Evolutionary conservation across 208 protist species (phyloP), one percentile per base, ranked within the genome.

Genomic region (Strigomonas culicis): DNA sequence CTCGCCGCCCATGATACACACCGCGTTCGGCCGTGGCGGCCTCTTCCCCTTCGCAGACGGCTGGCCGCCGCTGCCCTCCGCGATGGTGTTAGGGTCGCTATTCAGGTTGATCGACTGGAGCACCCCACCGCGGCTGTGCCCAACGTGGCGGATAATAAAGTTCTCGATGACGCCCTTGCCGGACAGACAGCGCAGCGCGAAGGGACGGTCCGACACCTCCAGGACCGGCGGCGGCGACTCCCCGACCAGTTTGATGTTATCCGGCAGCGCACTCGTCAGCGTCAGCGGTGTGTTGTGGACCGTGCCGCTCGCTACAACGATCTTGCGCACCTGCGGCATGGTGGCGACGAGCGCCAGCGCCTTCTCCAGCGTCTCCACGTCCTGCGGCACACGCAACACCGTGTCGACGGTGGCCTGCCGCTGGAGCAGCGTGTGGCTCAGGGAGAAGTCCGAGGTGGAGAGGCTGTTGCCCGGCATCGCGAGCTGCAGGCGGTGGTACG

Each of bases 91-190:
- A n/a, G n/a, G n/a, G n/a, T n/a, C n/a, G 41, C 52, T 39, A 22
- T 53, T 66, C 0, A 31, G 43, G n/a, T 63, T 57, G 24, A 21
- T 27, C 27, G 52, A 3, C 27, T 68, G 47, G 43, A 25, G 52
- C 59, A 63, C 47, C 49, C 47, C 65, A 22, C 49, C n/a, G 44
- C 63, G 66, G 52, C 44, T 47, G 34, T 66, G 56, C 51, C 75
- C 82, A 25, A 72, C 62, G 51, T 94, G 82, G 31, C 88, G 84
- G 56, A 94, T 79, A 30, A 89, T 74, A 57, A 94, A 90, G 73
- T 94, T 90, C 61, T 86, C 78, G 17, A 94, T 49, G 28, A 64
- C 77, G 19, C 88, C 88, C 15, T 68, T 74, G 32, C 88, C 88
- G 0, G 82, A 88, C 41, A 62, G 44, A 62, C 76, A 91, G 61